Percentiles rank a stretch among this genome's conserved stretches.
Evolutionary conservation across 768 basidiomycete genomes (phyloP).

Genomic region (Kwoniella botswanensis): DNA sequence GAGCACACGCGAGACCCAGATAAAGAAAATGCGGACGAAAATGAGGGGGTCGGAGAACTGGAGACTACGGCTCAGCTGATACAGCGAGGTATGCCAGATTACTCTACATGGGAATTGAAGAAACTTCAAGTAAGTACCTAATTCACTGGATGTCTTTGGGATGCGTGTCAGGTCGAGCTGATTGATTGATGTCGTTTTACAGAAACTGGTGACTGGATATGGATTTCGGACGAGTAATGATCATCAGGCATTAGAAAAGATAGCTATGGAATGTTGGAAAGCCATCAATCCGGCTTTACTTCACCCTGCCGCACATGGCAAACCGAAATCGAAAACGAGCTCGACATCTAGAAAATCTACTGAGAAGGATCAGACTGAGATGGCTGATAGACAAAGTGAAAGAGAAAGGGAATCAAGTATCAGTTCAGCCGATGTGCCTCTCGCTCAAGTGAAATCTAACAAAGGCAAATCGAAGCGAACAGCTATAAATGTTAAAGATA

Average conservation of each 20-base stretch:
- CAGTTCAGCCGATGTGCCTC: conserved; percentile 42
- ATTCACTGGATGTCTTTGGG: not conserved
- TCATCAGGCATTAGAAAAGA: conserved; percentile 22
- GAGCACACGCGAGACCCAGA: not conserved
- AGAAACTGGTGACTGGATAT: conserved; percentile 31
- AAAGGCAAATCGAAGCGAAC: conserved; percentile 3
- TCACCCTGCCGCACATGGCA: not conserved
- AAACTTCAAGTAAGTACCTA: conserved; percentile 38
- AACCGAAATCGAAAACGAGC: not conserved
- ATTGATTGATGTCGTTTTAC: not conserved
- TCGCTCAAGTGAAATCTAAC: conserved; percentile 25
- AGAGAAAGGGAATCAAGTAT: conserved; percentile 17
- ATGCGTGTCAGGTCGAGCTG: not conserved
- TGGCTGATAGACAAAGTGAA: no score
- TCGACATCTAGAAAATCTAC: not conserved
- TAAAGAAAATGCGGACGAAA: conserved; percentile 1
- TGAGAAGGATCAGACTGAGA: not conserved
- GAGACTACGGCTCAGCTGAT: conserved; percentile 26
- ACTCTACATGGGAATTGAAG: conserved; percentile 35
- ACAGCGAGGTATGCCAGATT: conserved; percentile 48
- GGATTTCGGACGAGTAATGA: conserved; percentile 25
- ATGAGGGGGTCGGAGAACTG: not conserved
- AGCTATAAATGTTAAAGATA: not conserved
- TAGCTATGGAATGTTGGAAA: conserved; percentile 43
- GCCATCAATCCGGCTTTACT: conserved; percentile 34